These are phyloP conservation scores for Hibiscus syriacus DNA, from an alignment of 345 rosid species.

Conservation along the genomic window DNA sequence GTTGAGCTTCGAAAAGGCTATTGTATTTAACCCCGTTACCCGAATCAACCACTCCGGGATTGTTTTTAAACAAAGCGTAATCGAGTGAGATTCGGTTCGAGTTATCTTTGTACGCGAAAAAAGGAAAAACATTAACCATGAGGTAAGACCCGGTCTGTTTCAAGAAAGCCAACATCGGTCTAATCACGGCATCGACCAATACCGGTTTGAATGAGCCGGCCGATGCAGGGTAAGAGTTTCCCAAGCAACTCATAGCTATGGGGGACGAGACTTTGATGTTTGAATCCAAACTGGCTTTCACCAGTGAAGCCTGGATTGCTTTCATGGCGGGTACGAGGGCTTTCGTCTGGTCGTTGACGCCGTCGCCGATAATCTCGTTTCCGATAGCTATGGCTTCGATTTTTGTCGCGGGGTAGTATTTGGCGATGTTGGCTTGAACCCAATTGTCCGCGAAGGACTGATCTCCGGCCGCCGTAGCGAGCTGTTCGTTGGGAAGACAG, in stretches of 20 bases:
- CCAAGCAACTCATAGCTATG: slow-evolving; percentile 53
- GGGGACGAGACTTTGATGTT: slow-evolving; percentile 70
- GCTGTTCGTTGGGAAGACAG: slow-evolving; percentile 78
- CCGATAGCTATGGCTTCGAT: slow-evolving; percentile 87
- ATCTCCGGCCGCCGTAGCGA: slow-evolving; percentile 55
- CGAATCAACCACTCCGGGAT: slow-evolving; percentile 64
- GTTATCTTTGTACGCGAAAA: slow-evolving; percentile 69
- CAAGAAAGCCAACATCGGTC: slow-evolving; percentile 70
- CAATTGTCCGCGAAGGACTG: slow-evolving; percentile 72
- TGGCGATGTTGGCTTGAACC: slow-evolving; percentile 59
- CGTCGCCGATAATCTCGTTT: slow-evolving; percentile 72
- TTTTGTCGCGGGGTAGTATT: slow-evolving; percentile 48
- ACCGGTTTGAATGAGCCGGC: slow-evolving; percentile 69
- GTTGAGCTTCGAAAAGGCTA: slow-evolving; percentile 76
- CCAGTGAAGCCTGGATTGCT: slow-evolving; percentile 53
- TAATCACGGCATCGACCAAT: slow-evolving; percentile 50
- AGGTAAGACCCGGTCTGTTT: slow-evolving; percentile 53
- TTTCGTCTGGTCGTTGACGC: slow-evolving; percentile 53
- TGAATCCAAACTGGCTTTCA: slow-evolving; percentile 40
- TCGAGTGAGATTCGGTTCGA: slow-evolving; percentile 57
- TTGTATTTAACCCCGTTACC: slow-evolving; percentile 66
- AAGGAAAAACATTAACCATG: slow-evolving; percentile 83
- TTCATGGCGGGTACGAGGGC: slow-evolving; percentile 83
- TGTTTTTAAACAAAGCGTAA: slow-evolving; percentile 61
- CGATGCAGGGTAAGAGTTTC: slow-evolving; percentile 71